Conservation (phyloP, 345 rosid species). For the Cochlearia excelsa region DNA sequence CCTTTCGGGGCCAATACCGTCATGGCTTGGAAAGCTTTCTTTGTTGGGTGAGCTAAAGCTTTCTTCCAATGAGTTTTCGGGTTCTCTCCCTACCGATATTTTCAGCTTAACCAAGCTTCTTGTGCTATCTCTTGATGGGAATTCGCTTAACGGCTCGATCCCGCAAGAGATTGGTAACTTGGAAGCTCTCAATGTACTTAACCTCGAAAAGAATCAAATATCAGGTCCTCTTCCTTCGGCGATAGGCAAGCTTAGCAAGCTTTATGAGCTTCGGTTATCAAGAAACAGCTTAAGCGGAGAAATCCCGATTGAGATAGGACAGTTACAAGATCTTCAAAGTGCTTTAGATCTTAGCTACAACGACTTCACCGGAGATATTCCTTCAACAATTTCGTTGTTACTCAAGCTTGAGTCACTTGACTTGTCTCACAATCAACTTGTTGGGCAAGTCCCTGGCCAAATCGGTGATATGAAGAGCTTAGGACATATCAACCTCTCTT, state of each 20-base stretch:
- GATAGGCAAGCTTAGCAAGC: conserved; percentile 65
- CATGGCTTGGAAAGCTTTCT: conserved; percentile 67
- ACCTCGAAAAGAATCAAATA: conserved; percentile 53
- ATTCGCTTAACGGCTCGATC: conserved; percentile 62
- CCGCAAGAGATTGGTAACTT: conserved; percentile 59
- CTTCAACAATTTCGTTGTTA: conserved; percentile 59
- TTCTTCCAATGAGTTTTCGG: conserved; percentile 60
- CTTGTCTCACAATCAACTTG: conserved; percentile 72
- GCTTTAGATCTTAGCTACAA: conserved; percentile 73
- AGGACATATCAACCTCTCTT: conserved; percentile 72
- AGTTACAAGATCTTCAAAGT: conserved; percentile 73
- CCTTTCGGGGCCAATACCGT: conserved; percentile 65
- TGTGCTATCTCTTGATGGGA: conserved; percentile 65
- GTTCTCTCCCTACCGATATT: conserved; percentile 61
- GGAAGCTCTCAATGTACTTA: conserved; percentile 61
- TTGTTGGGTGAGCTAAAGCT: conserved; percentile 80
- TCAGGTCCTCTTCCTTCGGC: conserved; percentile 65
- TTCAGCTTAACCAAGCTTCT: conserved; percentile 68
- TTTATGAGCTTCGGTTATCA: conserved; percentile 70
- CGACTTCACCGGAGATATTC: conserved; percentile 63
- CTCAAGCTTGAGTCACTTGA: conserved; percentile 75
- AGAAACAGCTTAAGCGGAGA: conserved; percentile 63
- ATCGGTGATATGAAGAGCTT: conserved; percentile 73
- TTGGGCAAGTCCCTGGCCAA: conserved; percentile 62
- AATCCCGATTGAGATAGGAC: conserved; percentile 72